These are phyloP conservation scores for Tricholoma bakamatsutake DNA, from an alignment of 768 basidiomycete species.

Conservation along the genomic window DNA sequence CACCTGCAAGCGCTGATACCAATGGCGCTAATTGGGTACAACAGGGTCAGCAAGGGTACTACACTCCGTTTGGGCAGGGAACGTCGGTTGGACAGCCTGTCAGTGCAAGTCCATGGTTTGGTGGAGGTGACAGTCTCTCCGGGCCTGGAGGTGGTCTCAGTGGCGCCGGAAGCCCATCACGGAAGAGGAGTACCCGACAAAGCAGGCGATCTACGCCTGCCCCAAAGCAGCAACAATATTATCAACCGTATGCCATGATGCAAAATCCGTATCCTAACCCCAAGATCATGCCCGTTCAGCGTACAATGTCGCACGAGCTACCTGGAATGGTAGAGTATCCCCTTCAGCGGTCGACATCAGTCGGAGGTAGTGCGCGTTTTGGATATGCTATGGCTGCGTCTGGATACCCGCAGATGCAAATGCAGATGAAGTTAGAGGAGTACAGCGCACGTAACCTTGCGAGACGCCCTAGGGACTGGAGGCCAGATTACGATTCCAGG, in stretches of 20 bases:
- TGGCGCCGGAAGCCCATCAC: conserved; percentile 2
- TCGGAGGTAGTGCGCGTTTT: neutral
- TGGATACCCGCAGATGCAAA: neutral
- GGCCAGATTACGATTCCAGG: conserved; percentile 31
- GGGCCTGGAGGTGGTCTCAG: conserved; percentile 4
- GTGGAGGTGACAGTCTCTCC: conserved; percentile 6
- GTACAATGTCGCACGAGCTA: conserved; percentile 14
- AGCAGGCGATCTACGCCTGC: conserved; percentile 2
- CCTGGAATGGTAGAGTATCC: neutral
- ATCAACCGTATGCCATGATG: neutral
- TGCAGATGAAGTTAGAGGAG: conserved; percentile 12
- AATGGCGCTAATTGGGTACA: conserved; percentile 3
- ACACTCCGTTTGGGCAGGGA: neutral
- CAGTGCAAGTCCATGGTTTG: conserved; percentile 16
- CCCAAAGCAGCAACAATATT: neutral
- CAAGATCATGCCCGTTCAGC: conserved; percentile 6
- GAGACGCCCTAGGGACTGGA: conserved; percentile 37
- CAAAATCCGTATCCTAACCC: neutral
- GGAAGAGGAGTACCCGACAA: conserved; percentile 11
- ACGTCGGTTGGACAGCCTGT: conserved; percentile 17
- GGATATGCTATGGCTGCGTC: neutral
- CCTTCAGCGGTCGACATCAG: conserved; percentile 13
- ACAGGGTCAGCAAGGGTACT: conserved; percentile 1
- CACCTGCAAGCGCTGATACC: conserved; percentile 7
- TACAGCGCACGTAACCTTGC: conserved; percentile 31